Conservation (phyloP, 108 stramenopile species). For the Pseudonitzschia pungens region DNA sequence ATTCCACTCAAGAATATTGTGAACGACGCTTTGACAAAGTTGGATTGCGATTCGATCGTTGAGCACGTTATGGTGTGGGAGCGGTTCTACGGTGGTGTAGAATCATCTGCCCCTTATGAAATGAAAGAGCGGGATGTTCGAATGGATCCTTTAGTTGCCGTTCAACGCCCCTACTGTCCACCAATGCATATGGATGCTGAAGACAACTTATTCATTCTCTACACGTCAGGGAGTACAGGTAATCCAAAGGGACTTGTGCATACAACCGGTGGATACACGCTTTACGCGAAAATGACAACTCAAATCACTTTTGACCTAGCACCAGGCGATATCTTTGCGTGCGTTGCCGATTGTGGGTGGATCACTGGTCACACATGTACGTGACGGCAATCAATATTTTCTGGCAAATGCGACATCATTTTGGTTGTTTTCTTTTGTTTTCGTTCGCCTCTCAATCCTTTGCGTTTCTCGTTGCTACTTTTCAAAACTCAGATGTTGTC, state of each 20-base stretch:
- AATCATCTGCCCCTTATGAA: constrained; percentile 39
- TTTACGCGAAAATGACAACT: constrained; percentile 87
- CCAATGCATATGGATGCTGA: constrained; percentile 94
- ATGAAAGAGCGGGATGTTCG: constrained; percentile 74
- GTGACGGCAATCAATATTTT: background rate
- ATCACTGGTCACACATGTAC: constrained; percentile 93
- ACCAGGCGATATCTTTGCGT: constrained; percentile 89
- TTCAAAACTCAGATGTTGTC: constrained; percentile 85
- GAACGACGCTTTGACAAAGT: constrained; percentile 75
- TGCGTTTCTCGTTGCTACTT: constrained; percentile 55
- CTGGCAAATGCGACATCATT: too few species aligned
- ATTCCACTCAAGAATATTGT: constrained; percentile 91
- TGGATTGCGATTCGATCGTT: constrained; percentile 64
- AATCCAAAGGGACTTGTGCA: constrained; percentile 92
- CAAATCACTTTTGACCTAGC: constrained; percentile 79
- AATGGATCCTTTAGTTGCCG: constrained; percentile 80
- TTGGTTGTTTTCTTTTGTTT: background rate
- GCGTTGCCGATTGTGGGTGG: constrained; percentile 98
- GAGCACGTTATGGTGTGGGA: constrained; percentile 90
- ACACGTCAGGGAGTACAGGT: constrained; percentile 96
- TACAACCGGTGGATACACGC: constrained; percentile 93
- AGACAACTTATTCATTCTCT: constrained; percentile 95
- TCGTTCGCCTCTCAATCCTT: background rate
- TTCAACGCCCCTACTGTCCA: constrained; percentile 92
- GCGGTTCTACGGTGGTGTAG: constrained; percentile 48